Evolutionary conservation across 2,329 filamentous ascomycete species (phyloP).

Genomic region (Pezicula neosporulosa): DNA sequence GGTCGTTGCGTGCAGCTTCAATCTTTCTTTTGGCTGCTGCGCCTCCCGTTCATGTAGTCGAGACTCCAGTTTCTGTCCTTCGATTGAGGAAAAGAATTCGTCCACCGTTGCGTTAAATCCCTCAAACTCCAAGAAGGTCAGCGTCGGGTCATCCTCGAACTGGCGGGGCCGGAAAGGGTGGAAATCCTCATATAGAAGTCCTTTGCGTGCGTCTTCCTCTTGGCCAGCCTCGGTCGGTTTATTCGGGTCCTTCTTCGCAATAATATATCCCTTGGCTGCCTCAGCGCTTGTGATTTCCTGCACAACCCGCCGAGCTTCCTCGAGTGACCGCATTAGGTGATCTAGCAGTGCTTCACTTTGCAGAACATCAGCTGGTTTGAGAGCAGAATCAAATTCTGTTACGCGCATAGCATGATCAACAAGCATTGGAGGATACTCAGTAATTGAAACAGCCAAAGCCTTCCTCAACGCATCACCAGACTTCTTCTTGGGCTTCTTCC

Average conservation of each 20-base stretch:
- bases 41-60: slow-evolving; percentile 78
- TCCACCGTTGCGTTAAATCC: slow-evolving; percentile 93
- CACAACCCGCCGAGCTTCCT: slow-evolving; percentile 67
- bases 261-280: slow-evolving; percentile 77
- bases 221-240: slow-evolving; percentile 24
- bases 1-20: slow-evolving; percentile 78
- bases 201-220: slow-evolving; percentile 33
- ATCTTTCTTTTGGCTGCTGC: slow-evolving; percentile 78
- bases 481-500: slow-evolving; percentile 72
- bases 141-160: slow-evolving; percentile 62
- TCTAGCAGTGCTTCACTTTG: slow-evolving; percentile 61
- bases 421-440: slow-evolving; percentile 82
- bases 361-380: slow-evolving; percentile 67
- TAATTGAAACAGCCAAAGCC: slow-evolving; percentile 78
- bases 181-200: slow-evolving; percentile 85
- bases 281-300: slow-evolving; percentile 64
- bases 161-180: slow-evolving; percentile 87
- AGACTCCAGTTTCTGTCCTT: slow-evolving; percentile 88
- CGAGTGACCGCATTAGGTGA: slow-evolving; percentile 63
- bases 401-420: slow-evolving; percentile 80
- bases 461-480: slow-evolving; percentile 73
- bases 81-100: slow-evolving; percentile 94
- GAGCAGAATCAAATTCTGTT: slow-evolving; percentile 64
- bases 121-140: slow-evolving; percentile 71
- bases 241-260: slow-evolving; percentile 61